phyloP scores from a whole-genome alignment of 2,329 filamentous ascomycete species.

The Scytalidium lignicola region DNA sequence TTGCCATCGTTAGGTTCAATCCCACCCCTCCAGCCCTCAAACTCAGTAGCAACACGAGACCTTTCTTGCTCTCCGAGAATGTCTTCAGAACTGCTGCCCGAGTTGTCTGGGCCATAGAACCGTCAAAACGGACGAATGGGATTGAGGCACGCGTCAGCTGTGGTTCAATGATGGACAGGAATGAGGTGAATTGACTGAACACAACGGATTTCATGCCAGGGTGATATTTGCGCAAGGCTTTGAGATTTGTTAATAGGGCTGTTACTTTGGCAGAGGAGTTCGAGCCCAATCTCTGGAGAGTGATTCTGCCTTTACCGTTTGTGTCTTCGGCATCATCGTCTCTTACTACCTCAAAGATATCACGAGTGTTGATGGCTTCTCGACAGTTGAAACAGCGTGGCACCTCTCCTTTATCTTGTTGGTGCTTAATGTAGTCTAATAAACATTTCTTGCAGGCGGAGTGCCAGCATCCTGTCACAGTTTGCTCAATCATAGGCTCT shows the following conservation, averaged over 20 bases:
- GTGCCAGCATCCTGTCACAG: slow-evolving; percentile 96
- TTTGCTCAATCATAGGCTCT: slow-evolving; percentile 91
- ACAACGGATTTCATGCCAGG: slow-evolving; percentile 79
- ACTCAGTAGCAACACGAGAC: slow-evolving; percentile 74
- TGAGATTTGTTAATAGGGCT: slow-evolving; percentile 70
- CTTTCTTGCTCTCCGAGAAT: slow-evolving; percentile 59
- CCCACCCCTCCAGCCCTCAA: slow-evolving; percentile 90
- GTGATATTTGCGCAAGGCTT: slow-evolving; percentile 59
- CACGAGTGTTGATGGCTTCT: slow-evolving; percentile 71
- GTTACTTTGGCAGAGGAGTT: slow-evolving; percentile 85
- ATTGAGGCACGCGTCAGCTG: slow-evolving; percentile 70
- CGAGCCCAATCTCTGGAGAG: slow-evolving; percentile 53
- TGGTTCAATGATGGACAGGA: slow-evolving; percentile 84
- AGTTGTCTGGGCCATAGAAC: slow-evolving; percentile 79
- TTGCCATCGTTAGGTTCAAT: slow-evolving; percentile 84
- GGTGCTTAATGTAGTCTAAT: slow-evolving; percentile 83
- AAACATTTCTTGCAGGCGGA: slow-evolving; percentile 92
- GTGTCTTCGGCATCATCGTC: slow-evolving; percentile 52
- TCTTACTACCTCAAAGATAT: slow-evolving; percentile 88
- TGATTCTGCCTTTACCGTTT: slow-evolving; percentile 46
- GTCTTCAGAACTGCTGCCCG: slow-evolving; percentile 72
- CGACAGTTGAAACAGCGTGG: slow-evolving; percentile 90
- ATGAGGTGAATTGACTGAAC: slow-evolving; percentile 97
- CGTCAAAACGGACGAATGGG: slow-evolving; percentile 81
- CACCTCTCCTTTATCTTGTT: slow-evolving; percentile 68